Percentiles rank a stretch among this genome's conserved stretches.
These are phyloP conservation scores for Cydonia oblonga DNA, from an alignment of 331 rosid species.

Conservation along the genomic window DNA sequence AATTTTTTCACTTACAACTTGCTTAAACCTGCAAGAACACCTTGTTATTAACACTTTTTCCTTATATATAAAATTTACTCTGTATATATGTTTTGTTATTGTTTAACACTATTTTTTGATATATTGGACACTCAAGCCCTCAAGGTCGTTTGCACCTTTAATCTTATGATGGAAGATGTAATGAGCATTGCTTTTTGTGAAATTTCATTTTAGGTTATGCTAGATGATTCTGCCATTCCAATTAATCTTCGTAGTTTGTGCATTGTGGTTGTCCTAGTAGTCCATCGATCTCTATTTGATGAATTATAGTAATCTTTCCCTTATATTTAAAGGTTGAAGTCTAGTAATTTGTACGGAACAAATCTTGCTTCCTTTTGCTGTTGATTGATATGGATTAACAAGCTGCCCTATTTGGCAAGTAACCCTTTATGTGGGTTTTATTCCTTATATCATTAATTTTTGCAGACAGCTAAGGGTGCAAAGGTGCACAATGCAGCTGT, in stretches of 20 bases:
- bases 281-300: not conserved
- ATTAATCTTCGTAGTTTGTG: not conserved
- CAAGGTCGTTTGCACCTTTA: not conserved
- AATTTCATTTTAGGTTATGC: not conserved
- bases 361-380: not conserved
- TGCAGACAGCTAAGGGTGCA: conserved; percentile 94
- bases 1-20: not conserved
- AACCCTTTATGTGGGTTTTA: not conserved
- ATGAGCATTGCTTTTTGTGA: not conserved
- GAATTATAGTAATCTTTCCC: not conserved
- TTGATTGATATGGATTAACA: not conserved
- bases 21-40: not conserved
- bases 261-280: not conserved
- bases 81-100: not conserved
- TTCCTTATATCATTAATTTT: conserved; percentile 9
- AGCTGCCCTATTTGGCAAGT: not conserved
- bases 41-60: not conserved
- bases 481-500: conserved; percentile 91
- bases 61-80: not conserved
- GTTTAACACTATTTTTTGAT: not conserved
- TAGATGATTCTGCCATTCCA: not conserved
- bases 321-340: not conserved
- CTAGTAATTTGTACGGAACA: not conserved
- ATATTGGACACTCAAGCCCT: not conserved
- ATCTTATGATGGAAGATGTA: not conserved